Evolutionary conservation across 768 basidiomycete genomes (phyloP).

Genomic region (Collybia mongolica): DNA sequence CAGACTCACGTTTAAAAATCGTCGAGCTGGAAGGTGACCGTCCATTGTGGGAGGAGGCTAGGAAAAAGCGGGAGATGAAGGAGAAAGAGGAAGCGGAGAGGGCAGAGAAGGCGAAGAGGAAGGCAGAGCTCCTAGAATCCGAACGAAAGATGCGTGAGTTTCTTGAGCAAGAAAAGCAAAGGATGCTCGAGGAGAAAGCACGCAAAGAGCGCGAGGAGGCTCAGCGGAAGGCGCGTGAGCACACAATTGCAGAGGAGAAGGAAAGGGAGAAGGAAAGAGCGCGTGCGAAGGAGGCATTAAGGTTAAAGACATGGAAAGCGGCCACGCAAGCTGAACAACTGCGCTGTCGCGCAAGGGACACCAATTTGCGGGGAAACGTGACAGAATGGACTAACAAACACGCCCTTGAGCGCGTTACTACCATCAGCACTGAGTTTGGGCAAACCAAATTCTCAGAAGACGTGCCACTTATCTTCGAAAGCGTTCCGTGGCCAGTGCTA

Average conservation of each 20-base stretch:
- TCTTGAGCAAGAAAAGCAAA: too few relatives aligned
- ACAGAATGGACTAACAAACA: neutral
- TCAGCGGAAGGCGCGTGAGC: neutral
- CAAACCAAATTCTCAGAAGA: constrained; percentile 19
- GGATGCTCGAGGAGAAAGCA: neutral
- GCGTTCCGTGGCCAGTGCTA: constrained; percentile 16
- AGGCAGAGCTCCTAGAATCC: too few relatives aligned
- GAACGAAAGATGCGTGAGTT: too few relatives aligned
- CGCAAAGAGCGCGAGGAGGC: neutral
- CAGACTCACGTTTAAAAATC: neutral
- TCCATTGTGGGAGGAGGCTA: neutral
- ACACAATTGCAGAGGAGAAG: neutral
- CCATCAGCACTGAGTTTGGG: constrained; percentile 13
- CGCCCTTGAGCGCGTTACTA: neutral
- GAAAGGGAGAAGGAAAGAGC: neutral
- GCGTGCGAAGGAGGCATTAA: neutral
- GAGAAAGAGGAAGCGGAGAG: too few relatives aligned
- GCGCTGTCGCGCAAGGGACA: neutral
- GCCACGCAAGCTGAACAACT: neutral
- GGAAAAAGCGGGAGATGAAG: too few relatives aligned
- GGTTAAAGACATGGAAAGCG: neutral
- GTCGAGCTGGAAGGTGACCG: neutral
- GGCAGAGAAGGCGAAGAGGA: too few relatives aligned
- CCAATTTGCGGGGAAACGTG: neutral
- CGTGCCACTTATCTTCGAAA: constrained; percentile 14